phyloP scores from a whole-genome alignment of 1,284 basidiomycete species.

The Cutaneotrichosporon spelunceum region DNA sequence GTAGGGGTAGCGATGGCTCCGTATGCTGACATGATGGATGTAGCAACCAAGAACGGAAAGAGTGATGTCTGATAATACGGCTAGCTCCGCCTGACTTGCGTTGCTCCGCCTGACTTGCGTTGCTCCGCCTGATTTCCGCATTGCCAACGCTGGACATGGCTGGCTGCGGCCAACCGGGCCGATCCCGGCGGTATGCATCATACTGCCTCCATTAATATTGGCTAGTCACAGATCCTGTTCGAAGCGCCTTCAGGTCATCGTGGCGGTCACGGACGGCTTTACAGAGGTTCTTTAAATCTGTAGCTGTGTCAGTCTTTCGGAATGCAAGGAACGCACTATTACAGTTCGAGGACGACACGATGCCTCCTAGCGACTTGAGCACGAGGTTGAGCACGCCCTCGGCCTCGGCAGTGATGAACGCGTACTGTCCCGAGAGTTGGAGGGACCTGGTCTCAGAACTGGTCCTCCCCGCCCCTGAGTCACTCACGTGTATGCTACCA shows the following conservation, averaged over 20 bases:
- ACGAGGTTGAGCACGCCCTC: conserved; percentile 9
- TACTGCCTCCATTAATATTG: background rate
- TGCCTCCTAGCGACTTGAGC: conserved; percentile 9
- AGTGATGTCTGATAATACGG: background rate
- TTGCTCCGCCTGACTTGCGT: too few relatives aligned
- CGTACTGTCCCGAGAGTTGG: conserved; percentile 1
- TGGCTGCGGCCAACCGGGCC: conserved; percentile 12
- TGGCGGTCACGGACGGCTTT: conserved; percentile 1
- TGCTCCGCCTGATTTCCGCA: background rate
- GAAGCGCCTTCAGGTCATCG: background rate
- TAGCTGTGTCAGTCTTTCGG: background rate
- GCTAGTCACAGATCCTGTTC: background rate
- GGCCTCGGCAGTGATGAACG: background rate
- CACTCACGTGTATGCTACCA: conserved; percentile 25
- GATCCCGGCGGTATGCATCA: background rate
- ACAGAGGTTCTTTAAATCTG: conserved; percentile 13
- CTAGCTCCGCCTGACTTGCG: too few relatives aligned
- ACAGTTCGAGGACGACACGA: conserved; percentile 14
- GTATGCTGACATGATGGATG: conserved; percentile 51
- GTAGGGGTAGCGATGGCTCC: conserved; percentile 51
- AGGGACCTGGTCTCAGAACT: background rate
- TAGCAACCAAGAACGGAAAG: background rate
- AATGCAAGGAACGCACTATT: background rate
- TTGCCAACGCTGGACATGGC: conserved; percentile 1
- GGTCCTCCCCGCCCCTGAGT: background rate